Base-by-base conservation (phyloP, 1,139 yeast species). In the Taphrina flavorubra region DNA sequence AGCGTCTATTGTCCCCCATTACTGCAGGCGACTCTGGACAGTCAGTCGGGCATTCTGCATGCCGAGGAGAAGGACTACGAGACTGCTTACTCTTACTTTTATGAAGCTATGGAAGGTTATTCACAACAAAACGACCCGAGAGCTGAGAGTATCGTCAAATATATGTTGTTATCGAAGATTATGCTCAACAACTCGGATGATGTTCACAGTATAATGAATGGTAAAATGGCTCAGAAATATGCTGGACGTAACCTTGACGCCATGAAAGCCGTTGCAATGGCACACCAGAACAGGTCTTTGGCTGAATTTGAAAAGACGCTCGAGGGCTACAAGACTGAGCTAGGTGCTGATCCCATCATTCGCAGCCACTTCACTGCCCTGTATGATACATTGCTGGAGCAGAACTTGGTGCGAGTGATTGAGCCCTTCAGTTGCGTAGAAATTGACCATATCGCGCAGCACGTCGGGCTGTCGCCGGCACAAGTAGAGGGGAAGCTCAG, bases 61-160 rank as follows among this genome's bases (percentile, higher is more conserved):
- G 96, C 98, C 44, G 98, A 95, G 79, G 99, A 95, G 75, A 90
- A 90, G 77, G 99, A 95, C 79, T 95, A 90, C 81, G 90, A 91
- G 77, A 95, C 99, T 6, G 97, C 98, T 10, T 95, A 86, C 76
- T 92, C 98, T 6, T 94, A 94, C 79, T 94, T 94, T 75, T 92
- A 86, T 77, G 99, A 94, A 79, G 88, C 97, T 42, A 92, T 94
- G 76, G 99, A 94, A 79, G 95, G 95, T 46, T 94, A 85, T 79
- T 82, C 85, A 69, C 68, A 59, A 40, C 58, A 49, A 34, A 63
- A 69, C 49, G 72, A 72, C 18, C 85, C 66, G 14, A 60, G 65
- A 34, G 67, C 70, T 10, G 62, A 65, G 51, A 51, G 36, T 14
- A 42, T 59, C 82, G 71, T 87, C 86, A 94, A 94, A 78, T 95